phyloP scores from a whole-genome alignment of 257 asterid genomes.

The Nicotiana knightiana region DNA sequence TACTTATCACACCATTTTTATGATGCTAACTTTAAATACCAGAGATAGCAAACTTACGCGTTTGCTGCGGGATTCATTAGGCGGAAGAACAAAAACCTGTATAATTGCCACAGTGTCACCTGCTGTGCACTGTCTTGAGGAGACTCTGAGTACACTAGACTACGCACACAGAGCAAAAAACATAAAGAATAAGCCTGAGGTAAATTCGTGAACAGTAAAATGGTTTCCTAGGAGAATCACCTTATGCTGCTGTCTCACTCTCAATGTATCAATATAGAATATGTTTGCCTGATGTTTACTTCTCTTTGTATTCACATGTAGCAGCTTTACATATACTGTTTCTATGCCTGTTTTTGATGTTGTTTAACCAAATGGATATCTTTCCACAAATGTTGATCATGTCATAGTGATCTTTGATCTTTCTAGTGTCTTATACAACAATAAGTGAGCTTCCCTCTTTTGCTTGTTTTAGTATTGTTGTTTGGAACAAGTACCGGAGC shows the following conservation, averaged over 20 bases:
- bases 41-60: slow-evolving; percentile 95
- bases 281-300: background rate
- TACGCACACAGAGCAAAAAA: slow-evolving; percentile 89
- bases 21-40: slow-evolving; percentile 4
- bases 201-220: background rate
- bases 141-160: slow-evolving; percentile 85
- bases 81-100: slow-evolving; percentile 89
- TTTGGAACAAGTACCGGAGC: background rate
- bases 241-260: background rate
- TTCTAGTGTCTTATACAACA: background rate
- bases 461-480: background rate
- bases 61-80: slow-evolving; percentile 80
- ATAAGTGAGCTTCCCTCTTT: background rate
- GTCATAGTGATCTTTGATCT: background rate
- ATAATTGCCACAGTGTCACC: slow-evolving; percentile 93
- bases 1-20: background rate
- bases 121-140: slow-evolving; percentile 93
- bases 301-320: background rate
- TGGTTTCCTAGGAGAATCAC: background rate
- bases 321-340: background rate
- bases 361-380: background rate
- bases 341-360: background rate
- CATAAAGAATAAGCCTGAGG: slow-evolving; percentile 95
- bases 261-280: background rate
- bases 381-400: background rate